Base-by-base conservation (phyloP, 371 early-diverging fungal genomes). In the Circinella minor region DNA sequence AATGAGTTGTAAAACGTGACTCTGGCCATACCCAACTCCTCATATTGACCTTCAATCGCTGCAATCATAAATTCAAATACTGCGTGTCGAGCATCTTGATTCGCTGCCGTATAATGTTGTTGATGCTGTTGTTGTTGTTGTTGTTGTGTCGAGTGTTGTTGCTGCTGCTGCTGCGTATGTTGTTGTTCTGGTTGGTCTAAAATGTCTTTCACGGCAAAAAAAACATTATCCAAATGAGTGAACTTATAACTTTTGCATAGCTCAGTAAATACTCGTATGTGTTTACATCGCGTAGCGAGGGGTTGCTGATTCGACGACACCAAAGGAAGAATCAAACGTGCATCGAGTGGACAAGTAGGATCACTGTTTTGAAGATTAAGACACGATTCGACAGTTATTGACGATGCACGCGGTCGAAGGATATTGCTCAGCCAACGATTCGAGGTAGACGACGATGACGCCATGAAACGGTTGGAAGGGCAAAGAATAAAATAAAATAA, bases 61-160 rank as follows among this genome's bases (percentile, higher is more conserved):
- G 89, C 85, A 59, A 84, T 77, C 89, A 90, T 89, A 66, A 89
- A 89, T 55, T 85, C 79, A 81, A 89, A 89, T 0, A 84, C 89
- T 14, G 76, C 75, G 65, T 84, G 86, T 11, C 91, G 81, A 11
- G 88, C 88, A 65, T 88, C 88, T 15, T 79, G 76, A 13, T 87
- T 85, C 13, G 38, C 61, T 43, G 9, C 43, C 1, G 6, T 6
- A 43, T 36, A 10, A 5, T 38, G 18, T 8, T 39, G 17, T 6
- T 43, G 43, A 11, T 43, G 43, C 9, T 43, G 43, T 11, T 43
- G 39, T 39, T 39, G 39, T 9, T 39, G 39, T 39, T 4, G 39
- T 39, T 39, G 43, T 20, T 57, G 10, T 43, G 43, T 27, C 9
- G 20, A 15, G 10, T 43, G 43, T 6, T 43, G 43, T 43, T 43